Evolutionary conservation across 768 basidiomycete genomes (phyloP).

Genomic region (Lactifluus piperatus): DNA sequence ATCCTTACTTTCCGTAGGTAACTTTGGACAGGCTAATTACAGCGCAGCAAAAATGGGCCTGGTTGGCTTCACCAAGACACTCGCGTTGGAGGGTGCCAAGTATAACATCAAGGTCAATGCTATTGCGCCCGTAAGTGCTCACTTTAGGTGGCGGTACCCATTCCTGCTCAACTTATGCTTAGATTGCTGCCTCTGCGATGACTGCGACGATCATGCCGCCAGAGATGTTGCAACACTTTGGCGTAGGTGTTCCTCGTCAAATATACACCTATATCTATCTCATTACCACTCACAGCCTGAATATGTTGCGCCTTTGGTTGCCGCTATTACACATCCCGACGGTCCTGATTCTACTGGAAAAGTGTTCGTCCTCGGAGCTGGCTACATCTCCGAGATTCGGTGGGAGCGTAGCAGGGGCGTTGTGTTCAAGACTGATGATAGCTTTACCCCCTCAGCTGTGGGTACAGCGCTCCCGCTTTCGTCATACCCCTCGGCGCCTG

Average conservation of each 20-base stretch:
- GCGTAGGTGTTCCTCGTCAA: constrained; percentile 33
- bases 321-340: constrained; percentile 78
- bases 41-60: constrained; percentile 98
- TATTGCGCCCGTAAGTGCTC: constrained; percentile 73
- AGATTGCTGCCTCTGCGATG: constrained; percentile 97
- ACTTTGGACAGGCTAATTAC: constrained; percentile 97
- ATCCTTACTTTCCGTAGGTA: constrained; percentile 40
- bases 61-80: constrained; percentile 84
- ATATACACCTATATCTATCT: background rate
- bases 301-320: constrained; percentile 88
- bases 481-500: background rate
- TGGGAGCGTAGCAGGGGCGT: constrained; percentile 88
- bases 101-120: constrained; percentile 79
- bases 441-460: constrained; percentile 92
- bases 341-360: constrained; percentile 71
- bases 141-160: background rate
- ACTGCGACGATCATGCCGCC: constrained; percentile 92
- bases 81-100: constrained; percentile 87
- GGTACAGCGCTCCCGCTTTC: background rate
- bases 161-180: background rate
- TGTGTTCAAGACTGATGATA: constrained; percentile 82
- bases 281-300: constrained; percentile 50
- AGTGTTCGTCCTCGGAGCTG: constrained; percentile 90
- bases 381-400: constrained; percentile 83
- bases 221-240: constrained; percentile 84